Conservation (phyloP, 768 basidiomycete genomes). For the Gymnopilus junonius region DNA sequence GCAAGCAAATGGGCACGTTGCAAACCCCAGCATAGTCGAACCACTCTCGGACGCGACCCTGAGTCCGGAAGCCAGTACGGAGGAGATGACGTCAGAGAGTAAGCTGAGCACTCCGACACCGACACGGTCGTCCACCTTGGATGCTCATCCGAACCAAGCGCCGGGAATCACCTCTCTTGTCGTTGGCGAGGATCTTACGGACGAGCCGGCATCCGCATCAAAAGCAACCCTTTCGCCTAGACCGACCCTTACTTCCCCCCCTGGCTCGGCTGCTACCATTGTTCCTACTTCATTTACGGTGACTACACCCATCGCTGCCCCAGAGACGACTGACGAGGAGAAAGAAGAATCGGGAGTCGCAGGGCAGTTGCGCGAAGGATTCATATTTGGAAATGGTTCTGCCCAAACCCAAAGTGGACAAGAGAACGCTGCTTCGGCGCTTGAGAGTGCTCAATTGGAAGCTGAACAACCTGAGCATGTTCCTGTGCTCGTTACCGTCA, state of each 20-base stretch:
- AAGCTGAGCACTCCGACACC: conserved; percentile 24
- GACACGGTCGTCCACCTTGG: conserved; percentile 18
- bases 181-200: background rate
- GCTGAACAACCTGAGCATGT: conserved; percentile 17
- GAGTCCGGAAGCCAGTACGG: background rate
- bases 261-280: conserved; percentile 10
- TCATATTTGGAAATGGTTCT: conserved; percentile 2
- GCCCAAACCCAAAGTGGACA: background rate
- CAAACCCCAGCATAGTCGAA: background rate
- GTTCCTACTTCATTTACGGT: background rate
- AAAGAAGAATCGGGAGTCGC: background rate
- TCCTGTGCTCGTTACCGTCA: conserved; percentile 4
- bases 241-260: background rate
- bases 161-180: background rate
- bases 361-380: conserved; percentile 3
- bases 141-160: background rate
- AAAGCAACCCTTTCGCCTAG: background rate
- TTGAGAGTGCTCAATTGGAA: background rate
- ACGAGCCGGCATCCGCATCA: background rate
- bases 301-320: background rate
- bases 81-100: conserved; percentile 14
- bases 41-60: background rate
- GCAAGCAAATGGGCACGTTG: background rate
- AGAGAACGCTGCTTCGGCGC: background rate
- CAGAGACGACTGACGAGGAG: background rate